Conservation (phyloP, 306 rosid genomes). For the Sesbania bispinosa region DNA sequence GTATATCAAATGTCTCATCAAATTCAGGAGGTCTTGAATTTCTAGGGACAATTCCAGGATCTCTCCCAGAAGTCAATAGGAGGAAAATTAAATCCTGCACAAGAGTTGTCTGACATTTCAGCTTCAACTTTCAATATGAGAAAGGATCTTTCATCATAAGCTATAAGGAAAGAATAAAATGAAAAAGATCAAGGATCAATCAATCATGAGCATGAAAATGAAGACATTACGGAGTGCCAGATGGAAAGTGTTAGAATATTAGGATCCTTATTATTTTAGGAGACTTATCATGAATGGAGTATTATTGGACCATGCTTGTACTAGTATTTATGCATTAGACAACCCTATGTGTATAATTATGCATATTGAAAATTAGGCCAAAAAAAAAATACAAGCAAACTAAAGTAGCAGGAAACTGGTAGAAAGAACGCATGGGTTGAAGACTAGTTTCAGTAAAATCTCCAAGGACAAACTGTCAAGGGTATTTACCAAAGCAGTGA, state of each 20-base stretch:
- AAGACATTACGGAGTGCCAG: background rate
- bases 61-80: conserved; percentile 78
- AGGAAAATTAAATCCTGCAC: conserved; percentile 85
- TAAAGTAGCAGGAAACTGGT: background rate
- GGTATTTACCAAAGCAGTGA: conserved; percentile 69
- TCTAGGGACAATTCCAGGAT: conserved; percentile 94
- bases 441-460: conserved; percentile 11
- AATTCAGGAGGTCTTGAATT: conserved; percentile 76
- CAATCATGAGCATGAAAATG: conserved; percentile 16
- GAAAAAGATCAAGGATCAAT: conserved; percentile 3
- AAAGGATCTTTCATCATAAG: conserved; percentile 7
- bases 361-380: background rate
- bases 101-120: conserved; percentile 33
- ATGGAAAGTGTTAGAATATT: background rate
- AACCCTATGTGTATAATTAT: background rate
- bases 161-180: conserved; percentile 4
- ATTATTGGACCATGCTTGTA: background rate
- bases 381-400: no score
- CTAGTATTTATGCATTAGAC: background rate
- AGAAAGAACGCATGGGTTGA: background rate
- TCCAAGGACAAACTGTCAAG: background rate
- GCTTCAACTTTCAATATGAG: conserved; percentile 23
- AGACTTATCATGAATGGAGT: background rate
- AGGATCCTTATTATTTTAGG: background rate
- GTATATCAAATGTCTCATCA: conserved; percentile 54